Evolutionary conservation across 1,284 basidiomycete genomes (phyloP).

Genomic region (Malassezia dermatis): DNA sequence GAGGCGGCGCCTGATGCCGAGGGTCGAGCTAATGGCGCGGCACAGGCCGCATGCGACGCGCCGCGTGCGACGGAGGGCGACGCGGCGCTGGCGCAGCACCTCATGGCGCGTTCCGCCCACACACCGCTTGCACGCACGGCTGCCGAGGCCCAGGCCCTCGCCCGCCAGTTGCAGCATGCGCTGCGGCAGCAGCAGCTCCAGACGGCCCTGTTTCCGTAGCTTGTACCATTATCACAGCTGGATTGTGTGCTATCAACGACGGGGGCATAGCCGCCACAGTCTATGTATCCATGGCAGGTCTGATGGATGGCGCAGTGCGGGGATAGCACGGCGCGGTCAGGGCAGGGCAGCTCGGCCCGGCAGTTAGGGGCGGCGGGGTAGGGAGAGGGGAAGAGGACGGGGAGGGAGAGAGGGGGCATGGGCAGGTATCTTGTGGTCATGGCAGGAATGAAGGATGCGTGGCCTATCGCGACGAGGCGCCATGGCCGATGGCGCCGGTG

Average conservation of each 20-base stretch:
- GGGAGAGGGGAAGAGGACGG: not conserved
- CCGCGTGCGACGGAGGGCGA: not conserved
- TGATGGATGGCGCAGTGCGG: not conserved
- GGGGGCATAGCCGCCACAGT: not conserved
- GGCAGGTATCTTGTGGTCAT: slow-evolving; percentile 1
- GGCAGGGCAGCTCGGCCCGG: not conserved
- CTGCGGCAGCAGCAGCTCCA: slow-evolving; percentile 80
- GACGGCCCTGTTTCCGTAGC: slow-evolving; percentile 50
- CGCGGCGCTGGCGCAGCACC: not conserved
- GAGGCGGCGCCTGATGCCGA: slow-evolving; percentile 25
- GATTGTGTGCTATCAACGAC: not conserved
- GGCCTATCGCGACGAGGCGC: not conserved
- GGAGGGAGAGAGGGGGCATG: not conserved
- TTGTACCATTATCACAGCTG: slow-evolving; percentile 1
- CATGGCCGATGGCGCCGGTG: not conserved
- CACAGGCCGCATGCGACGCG: slow-evolving; percentile 1
- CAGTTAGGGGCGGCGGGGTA: too few relatives aligned
- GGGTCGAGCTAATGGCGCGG: not conserved
- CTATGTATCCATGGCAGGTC: not conserved
- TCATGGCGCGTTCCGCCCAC: not conserved
- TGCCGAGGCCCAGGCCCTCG: slow-evolving; percentile 1
- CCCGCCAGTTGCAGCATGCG: slow-evolving; percentile 62
- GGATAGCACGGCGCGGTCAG: not conserved
- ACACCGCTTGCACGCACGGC: not conserved
- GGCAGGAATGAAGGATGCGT: slow-evolving; percentile 13